Base-by-base conservation (phyloP, 2,329 filamentous ascomycete species). In the Ophiostoma ips region DNA sequence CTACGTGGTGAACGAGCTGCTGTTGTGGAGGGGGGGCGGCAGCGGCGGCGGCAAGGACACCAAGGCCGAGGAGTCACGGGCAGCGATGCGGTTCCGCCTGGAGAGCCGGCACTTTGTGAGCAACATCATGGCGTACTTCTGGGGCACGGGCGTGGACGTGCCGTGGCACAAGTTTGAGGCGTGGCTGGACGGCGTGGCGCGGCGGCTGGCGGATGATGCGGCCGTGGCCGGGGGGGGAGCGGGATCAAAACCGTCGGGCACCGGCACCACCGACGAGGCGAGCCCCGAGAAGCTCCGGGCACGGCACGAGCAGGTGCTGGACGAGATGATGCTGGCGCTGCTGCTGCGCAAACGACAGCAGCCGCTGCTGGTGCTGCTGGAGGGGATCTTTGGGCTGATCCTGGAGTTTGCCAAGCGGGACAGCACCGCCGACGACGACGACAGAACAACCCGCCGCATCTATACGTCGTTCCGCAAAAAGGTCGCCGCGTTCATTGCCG, bases 101-200 rank as follows among this genome's bases (percentile, higher is more conserved):
- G 85, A 94, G 60, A 82, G 87, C 0, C 81, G 86, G 49, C 83
- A 92, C 62, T 89, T 96, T 56, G 72, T 94, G 21, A 73, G 77
- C 1, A 77, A 77, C 10, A 64, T 95, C 0, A 76, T 80, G 36
- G 76, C 81, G 1, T 92, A 95, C 60, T 84, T 89, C 58, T 83
- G 94, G 55, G 85, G 90, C 52, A 76, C 79, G 0, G 88, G 83
- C 2, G 81, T 96, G 47, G 75, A 75, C 8, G 71, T 74, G 15
- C 79, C 82, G 0, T 96, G 90, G 89, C 68, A 67, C 19, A 68
- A 69, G 0, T 90, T 95, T 53, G 77, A 84, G 46, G 60, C 61
- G 0, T 83, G 79, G 56, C 68, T 95, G 0, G 69, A 79, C 24
- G 70, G 68, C 9, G 71, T 92, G 13, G 76, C 90, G 62, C 59